These are phyloP conservation scores for Ceratocystis lukuohia DNA, from an alignment of 2,329 filamentous ascomycete species.

Conservation along the genomic window DNA sequence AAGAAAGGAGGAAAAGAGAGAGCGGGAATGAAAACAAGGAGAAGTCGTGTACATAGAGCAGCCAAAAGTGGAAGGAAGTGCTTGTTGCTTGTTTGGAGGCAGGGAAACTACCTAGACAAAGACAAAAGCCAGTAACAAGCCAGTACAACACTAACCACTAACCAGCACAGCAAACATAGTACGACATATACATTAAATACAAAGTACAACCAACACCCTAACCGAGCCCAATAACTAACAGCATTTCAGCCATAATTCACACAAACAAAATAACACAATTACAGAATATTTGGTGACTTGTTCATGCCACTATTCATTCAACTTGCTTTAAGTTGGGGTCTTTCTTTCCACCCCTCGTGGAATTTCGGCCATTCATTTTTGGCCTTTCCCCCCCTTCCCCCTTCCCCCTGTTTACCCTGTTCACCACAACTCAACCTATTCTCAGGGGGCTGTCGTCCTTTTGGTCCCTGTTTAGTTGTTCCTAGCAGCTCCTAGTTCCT, in stretches of 20 bases:
- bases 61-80: slow-evolving; percentile 7
- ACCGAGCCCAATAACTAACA: not conserved
- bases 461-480: slow-evolving; percentile 30
- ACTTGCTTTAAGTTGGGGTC: not conserved
- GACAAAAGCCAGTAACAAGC: not conserved
- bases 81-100: not conserved
- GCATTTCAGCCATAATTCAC: not conserved
- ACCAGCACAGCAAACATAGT: not conserved
- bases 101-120: slow-evolving; percentile 6
- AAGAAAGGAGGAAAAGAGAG: slow-evolving; percentile 12
- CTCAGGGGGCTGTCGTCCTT: slow-evolving; percentile 1
- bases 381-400: not conserved
- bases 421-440: not conserved
- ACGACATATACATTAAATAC: not conserved
- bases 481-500: slow-evolving; percentile 29
- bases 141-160: not conserved
- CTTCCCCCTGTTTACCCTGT: not conserved
- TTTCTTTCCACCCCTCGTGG: not conserved
- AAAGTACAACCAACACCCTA: not conserved
- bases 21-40: slow-evolving; percentile 10
- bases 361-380: slow-evolving; percentile 2
- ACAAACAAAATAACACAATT: not conserved
- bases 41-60: slow-evolving; percentile 1
- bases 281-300: not conserved
- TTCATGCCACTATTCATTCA: not conserved